Conservation (phyloP, 495 filamentous ascomycete species). For the Lophiostoma macrostomum region DNA sequence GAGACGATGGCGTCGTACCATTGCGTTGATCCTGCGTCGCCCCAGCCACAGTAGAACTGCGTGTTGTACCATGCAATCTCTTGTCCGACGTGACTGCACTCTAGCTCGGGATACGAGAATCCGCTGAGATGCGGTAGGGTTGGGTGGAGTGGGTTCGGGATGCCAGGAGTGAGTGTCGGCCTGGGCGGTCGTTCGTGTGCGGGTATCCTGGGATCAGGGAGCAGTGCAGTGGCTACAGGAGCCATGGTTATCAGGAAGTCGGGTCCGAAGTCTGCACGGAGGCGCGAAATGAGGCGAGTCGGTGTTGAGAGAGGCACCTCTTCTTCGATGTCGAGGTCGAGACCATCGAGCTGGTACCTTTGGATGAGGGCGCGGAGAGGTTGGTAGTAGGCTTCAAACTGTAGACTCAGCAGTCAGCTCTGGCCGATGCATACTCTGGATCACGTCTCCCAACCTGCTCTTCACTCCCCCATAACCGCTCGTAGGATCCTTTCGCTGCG, state of each 20-base stretch:
- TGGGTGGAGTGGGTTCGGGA: slow-evolving; percentile 24
- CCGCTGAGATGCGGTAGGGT: slow-evolving; percentile 41
- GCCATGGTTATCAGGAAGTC: slow-evolving; percentile 47
- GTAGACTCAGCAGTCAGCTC: slow-evolving; percentile 8
- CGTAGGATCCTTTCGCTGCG: slow-evolving; percentile 43
- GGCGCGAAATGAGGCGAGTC: slow-evolving; percentile 40
- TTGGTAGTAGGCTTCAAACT: slow-evolving; percentile 45
- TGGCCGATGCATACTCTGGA: neutral
- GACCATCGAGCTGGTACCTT: slow-evolving; percentile 39
- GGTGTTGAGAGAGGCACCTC: slow-evolving; percentile 33
- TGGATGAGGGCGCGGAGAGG: slow-evolving; percentile 41
- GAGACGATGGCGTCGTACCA: slow-evolving; percentile 42
- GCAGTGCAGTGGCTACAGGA: slow-evolving; percentile 45
- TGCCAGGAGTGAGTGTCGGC: slow-evolving; percentile 7
- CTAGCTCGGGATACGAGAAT: slow-evolving; percentile 44
- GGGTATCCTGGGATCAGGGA: slow-evolving; percentile 29
- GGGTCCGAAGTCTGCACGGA: slow-evolving; percentile 45
- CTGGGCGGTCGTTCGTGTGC: slow-evolving; percentile 12
- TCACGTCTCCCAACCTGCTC: slow-evolving; percentile 18
- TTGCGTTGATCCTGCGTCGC: slow-evolving; percentile 35
- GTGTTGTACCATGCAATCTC: slow-evolving; percentile 46
- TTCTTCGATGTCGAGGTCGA: slow-evolving; percentile 49
- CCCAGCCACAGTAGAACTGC: slow-evolving; percentile 49
- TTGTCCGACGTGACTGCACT: slow-evolving; percentile 33
- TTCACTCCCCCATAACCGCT: slow-evolving; percentile 38